Base-by-base conservation (phyloP, 768 basidiomycete genomes). In the Russula ochroleuca region DNA sequence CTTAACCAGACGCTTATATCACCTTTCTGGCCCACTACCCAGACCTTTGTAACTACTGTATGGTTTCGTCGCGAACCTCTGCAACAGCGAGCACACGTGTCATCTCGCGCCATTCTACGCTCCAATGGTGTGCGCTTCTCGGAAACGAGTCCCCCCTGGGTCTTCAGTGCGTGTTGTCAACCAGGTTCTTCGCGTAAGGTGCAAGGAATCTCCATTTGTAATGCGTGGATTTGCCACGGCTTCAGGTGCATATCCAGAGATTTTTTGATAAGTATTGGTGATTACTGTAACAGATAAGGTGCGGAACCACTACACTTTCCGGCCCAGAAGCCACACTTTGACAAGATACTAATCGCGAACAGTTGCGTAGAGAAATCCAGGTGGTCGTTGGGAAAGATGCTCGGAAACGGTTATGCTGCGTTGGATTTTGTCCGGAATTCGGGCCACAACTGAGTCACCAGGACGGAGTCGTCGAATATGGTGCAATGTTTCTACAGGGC, bases 261-360 rank as follows among this genome's bases (percentile, higher is more conserved):
- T 14, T 14, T 17, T 31, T 33, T 45, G 19, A 56, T 8, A 23
- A 5, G 21, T 28, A 11, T 14, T 8, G n/a, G 15, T 15, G 8
- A 47, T 59, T 28, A 28, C 28, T 28, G 5, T 33, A 19, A 57
- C 37, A 4, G 21, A 50, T 50, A 14, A 37, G 4, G 19, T 15
- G 28, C 59, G 61, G 64, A 51, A 33, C 23, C 35, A 2, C 14
- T 38, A 14, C 55, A 25, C n/a, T 17, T 19, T 31, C 52, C 8
- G 19, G 9, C 5, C 8, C 62, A 73, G 48, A 77, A 73, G 38
- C 84, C 88, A 11, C 87, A 88, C 68, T 93, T 94, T 68, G 85
- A 90, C 77, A 97, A 96, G 80, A 91, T 95, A 64, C 80, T 97
- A 23, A 85, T 97, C 61, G 94, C 94, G 0, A 97, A 97, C 71